Percentiles rank a stretch among this genome's conserved stretches.
These are phyloP conservation scores for Metschnikowia gruessii DNA, from an alignment of 805 yeast species.

Conservation along the genomic window DNA sequence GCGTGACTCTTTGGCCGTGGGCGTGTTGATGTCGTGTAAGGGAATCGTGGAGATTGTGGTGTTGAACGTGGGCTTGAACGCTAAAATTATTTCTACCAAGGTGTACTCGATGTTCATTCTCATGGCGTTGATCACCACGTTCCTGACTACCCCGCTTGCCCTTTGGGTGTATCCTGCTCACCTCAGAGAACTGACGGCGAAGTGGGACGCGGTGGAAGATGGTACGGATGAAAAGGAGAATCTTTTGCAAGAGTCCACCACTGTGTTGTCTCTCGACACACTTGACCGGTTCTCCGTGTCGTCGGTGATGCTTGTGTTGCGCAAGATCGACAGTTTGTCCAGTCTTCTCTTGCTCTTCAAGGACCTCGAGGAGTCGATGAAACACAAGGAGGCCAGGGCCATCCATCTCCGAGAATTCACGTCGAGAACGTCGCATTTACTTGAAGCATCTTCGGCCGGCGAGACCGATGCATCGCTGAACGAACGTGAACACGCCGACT, in stretches of 20 bases:
- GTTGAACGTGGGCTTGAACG: conserved; percentile 66
- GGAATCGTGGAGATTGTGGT: conserved; percentile 87
- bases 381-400: conserved; percentile 41
- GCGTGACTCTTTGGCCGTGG: conserved; percentile 76
- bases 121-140: conserved; percentile 78
- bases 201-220: conserved; percentile 23
- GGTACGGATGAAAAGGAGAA: conserved; percentile 7
- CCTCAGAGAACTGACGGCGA: conserved; percentile 51
- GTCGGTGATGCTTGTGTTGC: conserved; percentile 28
- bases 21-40: conserved; percentile 82
- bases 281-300: conserved; percentile 24
- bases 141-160: conserved; percentile 76
- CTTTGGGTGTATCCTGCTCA: conserved; percentile 56
- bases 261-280: conserved; percentile 16
- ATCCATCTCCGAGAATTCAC: conserved; percentile 57
- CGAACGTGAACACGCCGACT: conserved; percentile 27
- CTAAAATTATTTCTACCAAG: conserved; percentile 61
- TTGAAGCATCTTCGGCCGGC: conserved; percentile 55
- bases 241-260: conserved; percentile 8
- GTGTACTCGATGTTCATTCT: conserved; percentile 78
- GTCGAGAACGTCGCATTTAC: conserved; percentile 65
- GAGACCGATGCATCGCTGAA: conserved; percentile 20
- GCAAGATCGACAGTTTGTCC: conserved; percentile 33
- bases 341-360: conserved; percentile 34
- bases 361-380: conserved; percentile 20